Base-by-base conservation (phyloP, 495 filamentous ascomycete species). In the Penicillium malachiteum region DNA sequence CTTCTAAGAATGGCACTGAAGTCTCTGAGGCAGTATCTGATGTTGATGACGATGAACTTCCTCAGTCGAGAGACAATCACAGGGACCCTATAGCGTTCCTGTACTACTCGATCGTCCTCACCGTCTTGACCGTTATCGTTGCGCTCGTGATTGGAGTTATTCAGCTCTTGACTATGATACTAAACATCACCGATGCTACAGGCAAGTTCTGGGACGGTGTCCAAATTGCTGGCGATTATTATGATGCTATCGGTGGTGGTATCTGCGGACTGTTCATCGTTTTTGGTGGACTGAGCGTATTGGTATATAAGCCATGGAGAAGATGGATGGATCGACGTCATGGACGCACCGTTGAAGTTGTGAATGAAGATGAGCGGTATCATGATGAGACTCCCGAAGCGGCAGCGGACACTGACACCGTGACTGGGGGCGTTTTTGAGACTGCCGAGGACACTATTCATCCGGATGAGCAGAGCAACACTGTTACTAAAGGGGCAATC, bases 91-190 rank as follows among this genome's bases (percentile, higher is more conserved):
- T 97, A 39, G 92, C 92, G 12, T 90, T 96, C 50, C 69, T 96
- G 10, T 97, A 97, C 74, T 97, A 96, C 76, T 94, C 89, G 12
- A 93, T 96, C 63, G 88, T 96, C 3, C 76, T 97, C 14, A 96
- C 91, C 0, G 81, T 81, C 1, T 79, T 96, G 53, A 96, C 93
- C 1, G 87, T 97, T n/a, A 69, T 91, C 10, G 92, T 97, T 11
- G 90, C 93, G 17, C 78, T 89, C 7, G 81, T 90, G 18, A 95
- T 97, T 63, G 92, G 93, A 37, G 72, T 88, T 7, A 87, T 97
- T 43, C 93, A 97, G 70, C 64, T 96, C 1, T 72, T 97, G 30
- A 90, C 81, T 30, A 74, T 97, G 30, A 80, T 91, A 1, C 65
- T 88, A 32, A 86, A 90, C 66, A 84, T 93, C 12, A 85, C 87